Percentiles rank a stretch among this genome's conserved stretches.
phyloP scores from a whole-genome alignment of 2,329 filamentous ascomycete species.

The Talaromyces sp. region DNA sequence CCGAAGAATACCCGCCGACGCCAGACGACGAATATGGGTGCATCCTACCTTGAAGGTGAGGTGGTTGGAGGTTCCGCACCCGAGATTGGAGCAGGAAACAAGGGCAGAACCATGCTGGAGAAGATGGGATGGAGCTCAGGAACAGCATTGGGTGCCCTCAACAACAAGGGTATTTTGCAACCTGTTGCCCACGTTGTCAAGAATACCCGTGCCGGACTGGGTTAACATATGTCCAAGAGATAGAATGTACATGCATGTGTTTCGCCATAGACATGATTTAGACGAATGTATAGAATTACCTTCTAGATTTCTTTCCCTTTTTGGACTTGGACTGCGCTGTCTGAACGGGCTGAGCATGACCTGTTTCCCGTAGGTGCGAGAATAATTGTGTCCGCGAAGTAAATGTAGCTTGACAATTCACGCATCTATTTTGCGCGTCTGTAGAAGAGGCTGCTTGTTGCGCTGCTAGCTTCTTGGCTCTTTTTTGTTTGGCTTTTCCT shows the following conservation, averaged over 20 bases:
- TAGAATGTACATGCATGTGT: neutral
- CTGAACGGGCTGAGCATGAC: conserved; percentile 58
- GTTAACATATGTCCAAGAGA: conserved; percentile 39
- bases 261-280: neutral
- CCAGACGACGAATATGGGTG: conserved; percentile 30
- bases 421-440: conserved; percentile 61
- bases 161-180: conserved; percentile 85
- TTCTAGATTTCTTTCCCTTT: conserved; percentile 16
- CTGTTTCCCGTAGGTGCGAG: conserved; percentile 63
- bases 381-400: conserved; percentile 71
- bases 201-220: conserved; percentile 77
- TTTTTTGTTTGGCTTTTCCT: conserved; percentile 54
- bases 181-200: conserved; percentile 87
- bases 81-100: conserved; percentile 78
- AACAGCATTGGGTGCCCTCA: conserved; percentile 72
- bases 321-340: conserved; percentile 8
- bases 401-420: conserved; percentile 74
- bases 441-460: conserved; percentile 21
- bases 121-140: conserved; percentile 97
- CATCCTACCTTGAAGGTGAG: conserved; percentile 76
- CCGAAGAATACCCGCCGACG: conserved; percentile 22
- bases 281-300: conserved; percentile 3
- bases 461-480: conserved; percentile 49
- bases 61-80: conserved; percentile 81
- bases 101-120: conserved; percentile 80